Conservation (phyloP, 441 rosid species). For the Populus trichocarpa region DNA sequence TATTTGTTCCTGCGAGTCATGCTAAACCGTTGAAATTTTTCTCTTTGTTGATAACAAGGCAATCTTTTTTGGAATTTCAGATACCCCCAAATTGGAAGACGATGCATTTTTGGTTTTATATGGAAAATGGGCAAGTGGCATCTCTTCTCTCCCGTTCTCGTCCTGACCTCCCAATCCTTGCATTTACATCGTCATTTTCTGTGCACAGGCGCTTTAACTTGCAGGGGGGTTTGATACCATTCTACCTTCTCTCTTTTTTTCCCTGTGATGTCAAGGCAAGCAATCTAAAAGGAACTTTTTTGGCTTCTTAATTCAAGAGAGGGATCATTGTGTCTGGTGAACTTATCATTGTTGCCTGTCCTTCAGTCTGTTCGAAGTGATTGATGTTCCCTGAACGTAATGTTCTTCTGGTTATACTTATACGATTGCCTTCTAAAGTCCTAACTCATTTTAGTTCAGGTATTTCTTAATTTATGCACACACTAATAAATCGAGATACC, state of each 20-base stretch:
- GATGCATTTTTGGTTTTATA: slow-evolving; percentile 91
- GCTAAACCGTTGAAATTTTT: too few relatives aligned
- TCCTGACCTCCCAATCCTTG: slow-evolving; percentile 93
- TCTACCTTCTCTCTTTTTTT: slow-evolving; percentile 59
- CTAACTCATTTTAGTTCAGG: not conserved
- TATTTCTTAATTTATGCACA: not conserved
- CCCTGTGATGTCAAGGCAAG: slow-evolving; percentile 79
- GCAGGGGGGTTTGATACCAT: slow-evolving; percentile 96
- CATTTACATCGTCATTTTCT: slow-evolving; percentile 73
- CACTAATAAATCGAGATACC: not conserved
- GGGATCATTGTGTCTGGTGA: slow-evolving; percentile 97
- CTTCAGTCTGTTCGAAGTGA: slow-evolving; percentile 84
- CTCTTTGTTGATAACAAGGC: not conserved
- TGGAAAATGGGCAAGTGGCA: slow-evolving; percentile 87
- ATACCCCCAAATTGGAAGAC: slow-evolving; percentile 68
- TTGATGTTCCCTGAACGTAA: slow-evolving; percentile 32
- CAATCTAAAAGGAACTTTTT: slow-evolving; percentile 84
- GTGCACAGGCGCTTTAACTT: slow-evolving; percentile 80
- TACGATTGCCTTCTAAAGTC: not conserved
- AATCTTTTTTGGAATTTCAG: not conserved
- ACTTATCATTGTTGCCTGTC: slow-evolving; percentile 88
- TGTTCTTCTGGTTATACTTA: slow-evolving; percentile 43
- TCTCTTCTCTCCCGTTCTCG: slow-evolving; percentile 81
- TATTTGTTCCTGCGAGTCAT: too few relatives aligned
- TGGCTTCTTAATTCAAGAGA: slow-evolving; percentile 70